Evolutionary conservation across 192 early-diverging fungal species (phyloP).

Genomic region (Coemansia sp.): DNA sequence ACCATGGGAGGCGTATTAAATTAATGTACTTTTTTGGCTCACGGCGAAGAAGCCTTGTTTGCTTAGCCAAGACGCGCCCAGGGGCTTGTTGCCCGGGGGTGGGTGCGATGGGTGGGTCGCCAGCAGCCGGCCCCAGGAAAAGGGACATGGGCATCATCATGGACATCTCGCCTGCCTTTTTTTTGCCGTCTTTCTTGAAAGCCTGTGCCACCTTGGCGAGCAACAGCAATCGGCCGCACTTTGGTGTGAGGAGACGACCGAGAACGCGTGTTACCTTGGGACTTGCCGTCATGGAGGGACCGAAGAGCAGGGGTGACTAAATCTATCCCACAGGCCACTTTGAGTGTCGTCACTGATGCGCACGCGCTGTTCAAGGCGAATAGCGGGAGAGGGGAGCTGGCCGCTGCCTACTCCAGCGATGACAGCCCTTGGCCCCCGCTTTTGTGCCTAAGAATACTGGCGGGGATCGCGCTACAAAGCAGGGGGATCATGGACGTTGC

Average conservation of each 20-base stretch:
- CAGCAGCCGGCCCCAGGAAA: background rate
- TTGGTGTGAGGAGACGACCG: background rate
- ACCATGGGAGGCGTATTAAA: conserved; percentile 9
- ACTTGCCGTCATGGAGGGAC: background rate
- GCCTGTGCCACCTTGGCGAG: background rate
- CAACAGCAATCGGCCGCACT: background rate
- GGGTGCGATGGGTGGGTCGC: conserved; percentile 9
- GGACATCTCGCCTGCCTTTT: background rate
- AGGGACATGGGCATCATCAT: background rate
- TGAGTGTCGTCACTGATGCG: background rate
- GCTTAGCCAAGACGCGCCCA: conserved; percentile 1
- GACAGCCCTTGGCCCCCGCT: background rate
- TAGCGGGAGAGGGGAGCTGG: background rate
- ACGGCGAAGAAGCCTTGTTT: background rate
- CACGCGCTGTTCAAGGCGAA: background rate
- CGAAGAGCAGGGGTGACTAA: background rate
- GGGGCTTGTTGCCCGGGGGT: conserved; percentile 4
- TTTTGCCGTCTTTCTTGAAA: background rate
- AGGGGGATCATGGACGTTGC: background rate
- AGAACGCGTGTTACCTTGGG: background rate
- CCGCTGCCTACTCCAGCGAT: background rate
- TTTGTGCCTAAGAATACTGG: background rate
- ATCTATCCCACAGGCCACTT: background rate
- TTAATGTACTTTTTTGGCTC: conserved; percentile 9
- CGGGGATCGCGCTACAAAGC: background rate